phyloP scores from a whole-genome alignment of 2,329 filamentous ascomycete species.

The Coniochaeta hoffmannii region DNA sequence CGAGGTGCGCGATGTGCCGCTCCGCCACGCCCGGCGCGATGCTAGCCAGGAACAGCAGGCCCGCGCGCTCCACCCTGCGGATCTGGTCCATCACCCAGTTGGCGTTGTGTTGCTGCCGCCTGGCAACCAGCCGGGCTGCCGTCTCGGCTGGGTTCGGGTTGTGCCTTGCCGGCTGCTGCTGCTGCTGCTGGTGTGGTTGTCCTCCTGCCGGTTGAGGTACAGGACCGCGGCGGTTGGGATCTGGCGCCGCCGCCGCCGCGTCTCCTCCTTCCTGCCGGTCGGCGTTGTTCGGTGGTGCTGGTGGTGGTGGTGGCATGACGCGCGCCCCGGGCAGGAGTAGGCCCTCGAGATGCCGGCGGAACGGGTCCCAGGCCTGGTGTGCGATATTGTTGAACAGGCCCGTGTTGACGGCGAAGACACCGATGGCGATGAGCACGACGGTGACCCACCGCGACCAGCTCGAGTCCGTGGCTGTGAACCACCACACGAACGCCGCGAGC shows the following conservation, averaged over 20 bases:
- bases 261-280: conserved; percentile 9
- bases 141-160: conserved; percentile 38
- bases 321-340: conserved; percentile 49
- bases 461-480: conserved; percentile 51
- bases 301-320: too few relatives aligned
- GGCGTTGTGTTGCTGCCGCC: conserved; percentile 35
- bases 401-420: conserved; percentile 52
- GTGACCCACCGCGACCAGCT: conserved; percentile 54
- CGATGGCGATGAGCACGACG: conserved; percentile 44
- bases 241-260: conserved; percentile 16
- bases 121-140: conserved; percentile 46
- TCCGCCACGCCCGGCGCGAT: conserved; percentile 60
- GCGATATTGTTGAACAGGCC: conserved; percentile 49
- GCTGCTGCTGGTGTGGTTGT: conserved; percentile 9
- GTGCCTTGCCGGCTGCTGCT: conserved; percentile 13
- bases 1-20: conserved; percentile 53
- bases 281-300: conserved; percentile 12
- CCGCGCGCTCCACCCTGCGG: conserved; percentile 49
- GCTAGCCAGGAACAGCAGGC: conserved; percentile 57
- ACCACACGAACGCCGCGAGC: conserved; percentile 54
- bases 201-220: conserved; percentile 18
- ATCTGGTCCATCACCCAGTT: conserved; percentile 43
- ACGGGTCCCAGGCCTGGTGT: conserved; percentile 47
- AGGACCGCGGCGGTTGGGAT: conserved; percentile 15
- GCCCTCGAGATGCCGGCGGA: conserved; percentile 52